Evolutionary conservation across 2,329 filamentous ascomycete genomes (phyloP).

Genomic region (Paecilomyces variotii): DNA sequence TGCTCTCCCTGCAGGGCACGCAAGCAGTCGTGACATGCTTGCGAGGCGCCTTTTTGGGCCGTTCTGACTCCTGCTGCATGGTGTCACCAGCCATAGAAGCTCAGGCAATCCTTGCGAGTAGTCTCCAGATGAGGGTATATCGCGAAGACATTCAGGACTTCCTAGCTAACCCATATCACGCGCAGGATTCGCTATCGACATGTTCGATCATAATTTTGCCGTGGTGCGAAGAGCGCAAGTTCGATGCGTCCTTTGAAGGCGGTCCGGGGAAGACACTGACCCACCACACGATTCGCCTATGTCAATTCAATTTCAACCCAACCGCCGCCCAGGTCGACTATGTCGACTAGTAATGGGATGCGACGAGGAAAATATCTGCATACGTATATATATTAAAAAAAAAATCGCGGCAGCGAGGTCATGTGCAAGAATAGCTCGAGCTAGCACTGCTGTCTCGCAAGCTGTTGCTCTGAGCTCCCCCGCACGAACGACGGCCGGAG

Average conservation of each 20-base stretch:
- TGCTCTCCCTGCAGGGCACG: constrained; percentile 39
- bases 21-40: constrained; percentile 40
- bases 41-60: constrained; percentile 24
- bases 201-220: not conserved
- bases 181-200: not conserved
- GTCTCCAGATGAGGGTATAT: not conserved
- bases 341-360: not conserved
- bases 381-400: not conserved
- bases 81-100: not conserved
- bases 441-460: not conserved
- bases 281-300: not conserved
- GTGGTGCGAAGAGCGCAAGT: not conserved
- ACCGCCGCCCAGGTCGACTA: not conserved
- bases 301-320: not conserved
- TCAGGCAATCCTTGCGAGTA: not conserved
- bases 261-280: not conserved
- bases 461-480: not conserved
- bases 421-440: not conserved
- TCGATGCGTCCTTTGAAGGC: not conserved
- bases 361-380: not conserved
- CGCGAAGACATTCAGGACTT: not conserved
- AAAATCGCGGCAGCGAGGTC: not conserved
- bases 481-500: not conserved
- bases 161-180: not conserved
- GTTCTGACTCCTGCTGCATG: constrained; percentile 19